Evolutionary conservation across 306 rosid species (phyloP), one percentile per base, ranked within the genome.

Genomic region (Cucurbita moschata): DNA sequence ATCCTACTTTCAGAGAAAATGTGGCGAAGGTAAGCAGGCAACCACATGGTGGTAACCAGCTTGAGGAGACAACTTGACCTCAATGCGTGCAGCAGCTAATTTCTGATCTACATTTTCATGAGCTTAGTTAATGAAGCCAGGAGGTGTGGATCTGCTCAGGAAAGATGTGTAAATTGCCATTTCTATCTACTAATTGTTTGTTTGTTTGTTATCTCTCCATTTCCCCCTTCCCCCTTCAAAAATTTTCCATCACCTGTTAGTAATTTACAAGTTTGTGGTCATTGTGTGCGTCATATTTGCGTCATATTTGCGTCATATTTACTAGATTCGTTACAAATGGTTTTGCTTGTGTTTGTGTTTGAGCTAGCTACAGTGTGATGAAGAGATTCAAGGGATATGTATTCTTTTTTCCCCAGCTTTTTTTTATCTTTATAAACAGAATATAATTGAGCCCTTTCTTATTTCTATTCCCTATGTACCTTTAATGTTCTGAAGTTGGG

Each of bases 11-110:
- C 97, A 91, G 97, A 91, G 85, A 91, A 88, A 81, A 89, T 83
- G 78, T 91, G 97, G 97, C 88, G 86, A 77, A 87, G 96, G 81
- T 91, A 86, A 88, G 82, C 59, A 75, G 53, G 61, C 44, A 53
- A 1, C 49, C 70, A 18, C 18, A 70, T 81, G 72, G 60, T 53
- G 52, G 52, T 75, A 65, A 77, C 50, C 35, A 30, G 62, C 65
- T 35, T 77, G 79, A 51, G 82, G 81, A 8, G 83, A 83, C 51
- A 72, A 82, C 79, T 77, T 69, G 66, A 79, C 75, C 56, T 16
- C 66, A 79, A 23, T 1, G 52, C 30, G 58, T 26, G 74, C 58
- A 70, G 23, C 26, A 26, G 46, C 74, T 70, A 70, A 70, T 70
- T 51, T 70, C 60, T 51, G 74, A 70, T 70, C 60, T 30, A 70